phyloP scores from a whole-genome alignment of 768 basidiomycete genomes.

The Suillus ampliporus region DNA sequence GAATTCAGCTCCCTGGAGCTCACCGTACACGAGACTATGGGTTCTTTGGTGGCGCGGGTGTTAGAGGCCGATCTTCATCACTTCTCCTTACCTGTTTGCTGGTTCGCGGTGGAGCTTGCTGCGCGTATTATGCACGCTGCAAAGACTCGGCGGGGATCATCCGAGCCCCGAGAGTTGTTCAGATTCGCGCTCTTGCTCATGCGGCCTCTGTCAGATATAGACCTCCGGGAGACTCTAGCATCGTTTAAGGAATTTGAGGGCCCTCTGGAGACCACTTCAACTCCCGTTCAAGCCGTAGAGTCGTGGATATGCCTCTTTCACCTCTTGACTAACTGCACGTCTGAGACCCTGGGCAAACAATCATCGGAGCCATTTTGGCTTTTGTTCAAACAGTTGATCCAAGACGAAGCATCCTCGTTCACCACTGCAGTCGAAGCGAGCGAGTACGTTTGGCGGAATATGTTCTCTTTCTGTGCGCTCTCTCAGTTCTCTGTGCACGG shows the following conservation, averaged over 20 bases:
- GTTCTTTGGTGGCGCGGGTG: conserved; percentile 44
- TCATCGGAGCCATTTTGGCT: conserved; percentile 50
- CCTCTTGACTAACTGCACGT: conserved; percentile 42
- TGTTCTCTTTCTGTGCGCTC: conserved; percentile 72
- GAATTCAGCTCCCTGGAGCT: conserved; percentile 36
- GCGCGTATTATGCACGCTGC: conserved; percentile 41
- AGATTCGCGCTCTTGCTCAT: conserved; percentile 48
- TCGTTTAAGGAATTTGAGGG: conserved; percentile 24
- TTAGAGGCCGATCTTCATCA: conserved; percentile 40
- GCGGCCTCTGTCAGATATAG: conserved; percentile 56
- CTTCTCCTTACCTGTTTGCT: conserved; percentile 53
- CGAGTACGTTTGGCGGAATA: conserved; percentile 74
- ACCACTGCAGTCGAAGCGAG: conserved; percentile 50
- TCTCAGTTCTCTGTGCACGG: conserved; percentile 79
- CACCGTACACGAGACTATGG: conserved; percentile 43
- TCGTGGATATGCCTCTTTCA: conserved; percentile 80
- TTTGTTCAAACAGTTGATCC: conserved; percentile 43
- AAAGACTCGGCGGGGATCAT: conserved; percentile 35
- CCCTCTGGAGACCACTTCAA: conserved; percentile 39
- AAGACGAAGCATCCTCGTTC: conserved; percentile 25
- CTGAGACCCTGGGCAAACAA: conserved; percentile 16
- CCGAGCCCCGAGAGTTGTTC: conserved; percentile 26
- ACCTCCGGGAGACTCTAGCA: conserved; percentile 44
- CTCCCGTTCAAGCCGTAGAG: conserved; percentile 56
- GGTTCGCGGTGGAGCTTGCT: conserved; percentile 69